Evolutionary conservation across 257 asterid genomes (phyloP), one percentile per base, ranked within the genome.

Genomic region (Solanum tacnaense): DNA sequence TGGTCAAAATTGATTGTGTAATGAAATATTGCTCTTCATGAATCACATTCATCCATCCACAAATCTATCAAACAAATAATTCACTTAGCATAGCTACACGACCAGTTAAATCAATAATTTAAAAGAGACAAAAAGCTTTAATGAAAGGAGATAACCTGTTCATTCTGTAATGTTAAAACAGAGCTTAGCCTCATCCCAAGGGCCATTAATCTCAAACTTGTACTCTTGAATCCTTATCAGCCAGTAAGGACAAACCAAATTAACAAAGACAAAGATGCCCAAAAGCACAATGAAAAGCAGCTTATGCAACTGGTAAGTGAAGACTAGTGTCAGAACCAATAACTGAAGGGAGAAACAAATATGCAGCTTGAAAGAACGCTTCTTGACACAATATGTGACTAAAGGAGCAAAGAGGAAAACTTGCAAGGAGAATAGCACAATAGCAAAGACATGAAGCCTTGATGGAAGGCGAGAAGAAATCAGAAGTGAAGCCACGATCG

Each of bases 121-220:
- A 78, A 15, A 78, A 78, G 84, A 41, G 84, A 4, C 65, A 13
- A n/a, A 39, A 13, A 16, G n/a, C 84, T 41, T 67, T 39, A 39
- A 78, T 25, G n/a, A 41, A 78, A 13, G 8, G 65, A 79, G 65
- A 44, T 15, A 44, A 44, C 36, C 8, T 87, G 29, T 38, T 92
- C 92, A 95, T 88, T 96, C 98, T 13, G 90, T 93, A 88, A 96
- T 90, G 84, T 94, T 91, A 75, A 96, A 96, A 86, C 98, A 96
- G 60, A 97, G 98, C 91, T 94, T 97, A 70, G 99, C 98, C 94
- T 97, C 98, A 87, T 96, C 98, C 98, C 98, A 96, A 0, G 98
- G 99, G 41, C 99, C 98, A 92, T 96, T 96, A 58, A 96, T 96
- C 97, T 96, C 98, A 87, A 97, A 96, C 89, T 95, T 97, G 93